Evolutionary conservation across 441 rosid genomes (phyloP), one percentile per base, ranked within the genome.

Genomic region (California macrophylla): DNA sequence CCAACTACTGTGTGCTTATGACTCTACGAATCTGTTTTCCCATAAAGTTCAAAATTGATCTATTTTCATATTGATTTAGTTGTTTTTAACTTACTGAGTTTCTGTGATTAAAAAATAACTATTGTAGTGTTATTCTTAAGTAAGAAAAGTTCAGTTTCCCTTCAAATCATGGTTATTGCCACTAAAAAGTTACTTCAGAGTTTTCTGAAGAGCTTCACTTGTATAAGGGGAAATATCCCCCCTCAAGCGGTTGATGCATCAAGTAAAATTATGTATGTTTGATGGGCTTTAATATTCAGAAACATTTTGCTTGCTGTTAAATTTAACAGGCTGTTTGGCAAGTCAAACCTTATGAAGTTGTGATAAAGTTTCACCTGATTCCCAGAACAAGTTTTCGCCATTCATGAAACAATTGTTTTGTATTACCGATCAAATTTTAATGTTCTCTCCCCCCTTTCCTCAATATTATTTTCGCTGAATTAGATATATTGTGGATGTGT

Each of bases 401-500:
- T 50, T 50, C 4, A 8, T 50, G 52, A 50, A 50, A 18, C 58
- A 16, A 24, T 50, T 50, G 58, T 50, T 21, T 74, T 69, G 3
- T 34, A 61, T n/a, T 66, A 50, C 21, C n/a, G 25, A 6, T 58
- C 0, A 12, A 5, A 2, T 60, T 60, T 54, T 20, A 15, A 16
- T 25, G 16, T 38, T 23, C 23, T n/a, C 60, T 52, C 24, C 6
- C 60, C 9, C 24, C 8, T 6, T 13, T 24, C 20, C 28, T 21
- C 13, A 52, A 67, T 72, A 16, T 25, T 8, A 8, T 28, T 34
- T 23, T 0, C 0, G 34, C 65, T 47, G 18, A 29, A 61, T 56
- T 67, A 56, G 29, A 73, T 62, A 21, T n/a, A 66, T 30, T 12
- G 6, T 68, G 73, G 56, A 32, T 32, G 60, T 21, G 62, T 50